Evolutionary conservation across 306 rosid species (phyloP).

Genomic region (Argentina anserina): DNA sequence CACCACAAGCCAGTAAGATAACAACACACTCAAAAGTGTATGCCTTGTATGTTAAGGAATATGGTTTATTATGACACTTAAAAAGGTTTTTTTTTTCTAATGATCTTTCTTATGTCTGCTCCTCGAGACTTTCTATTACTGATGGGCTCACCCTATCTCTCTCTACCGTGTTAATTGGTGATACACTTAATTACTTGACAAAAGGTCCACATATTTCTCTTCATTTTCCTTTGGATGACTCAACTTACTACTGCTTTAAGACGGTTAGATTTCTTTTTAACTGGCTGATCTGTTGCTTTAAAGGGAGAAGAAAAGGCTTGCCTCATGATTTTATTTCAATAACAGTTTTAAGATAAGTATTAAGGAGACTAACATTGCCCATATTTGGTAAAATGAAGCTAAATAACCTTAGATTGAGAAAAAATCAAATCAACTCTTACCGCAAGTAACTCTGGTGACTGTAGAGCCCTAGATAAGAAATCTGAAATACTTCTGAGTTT

Average conservation of each 20-base stretch:
- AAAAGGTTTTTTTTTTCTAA: not conserved
- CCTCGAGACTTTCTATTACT: not conserved
- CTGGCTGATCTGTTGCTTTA: not conserved
- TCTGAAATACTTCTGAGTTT: constrained; percentile 90
- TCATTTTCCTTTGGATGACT: not conserved
- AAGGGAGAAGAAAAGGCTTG: not conserved
- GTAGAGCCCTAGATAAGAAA: constrained; percentile 89
- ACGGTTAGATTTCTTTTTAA: not conserved
- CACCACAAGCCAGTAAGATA: not conserved
- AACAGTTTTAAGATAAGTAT: not conserved
- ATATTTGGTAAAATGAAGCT: constrained; percentile 10
- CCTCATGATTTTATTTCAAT: not conserved
- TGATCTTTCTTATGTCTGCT: not conserved
- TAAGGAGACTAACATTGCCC: not conserved
- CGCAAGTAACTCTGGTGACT: constrained; percentile 84
- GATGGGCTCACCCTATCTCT: not conserved
- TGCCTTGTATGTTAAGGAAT: not conserved
- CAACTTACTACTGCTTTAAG: not conserved
- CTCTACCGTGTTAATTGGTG: not conserved
- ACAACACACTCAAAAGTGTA: not conserved
- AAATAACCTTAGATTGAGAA: constrained; percentile 17
- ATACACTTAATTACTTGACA: not conserved
- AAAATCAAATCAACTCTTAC: constrained; percentile 41
- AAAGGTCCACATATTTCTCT: not conserved
- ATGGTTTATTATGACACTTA: not conserved